Evolutionary conservation across 1,284 basidiomycete genomes (phyloP).

Genomic region (Ceratobasidium sp.): DNA sequence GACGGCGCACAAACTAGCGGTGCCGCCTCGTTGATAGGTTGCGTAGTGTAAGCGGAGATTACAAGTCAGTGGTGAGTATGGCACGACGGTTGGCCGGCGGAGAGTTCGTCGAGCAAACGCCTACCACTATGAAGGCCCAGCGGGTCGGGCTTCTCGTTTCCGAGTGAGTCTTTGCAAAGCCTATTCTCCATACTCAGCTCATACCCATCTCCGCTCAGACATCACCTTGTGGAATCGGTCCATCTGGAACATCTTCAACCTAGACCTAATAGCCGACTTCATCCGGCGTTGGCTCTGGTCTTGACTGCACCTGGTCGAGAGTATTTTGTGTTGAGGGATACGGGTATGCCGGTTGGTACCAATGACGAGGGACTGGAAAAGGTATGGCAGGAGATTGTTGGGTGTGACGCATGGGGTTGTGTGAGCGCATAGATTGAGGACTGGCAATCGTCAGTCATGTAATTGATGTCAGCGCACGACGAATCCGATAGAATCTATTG

Average conservation of each 20-base stretch:
- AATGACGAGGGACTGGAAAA: conserved; percentile 13
- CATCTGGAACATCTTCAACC: background rate
- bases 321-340: conserved; percentile 26
- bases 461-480: background rate
- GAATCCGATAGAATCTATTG: background rate
- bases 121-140: background rate
- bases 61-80: conserved; percentile 7
- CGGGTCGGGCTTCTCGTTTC: conserved; percentile 10
- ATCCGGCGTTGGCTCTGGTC: conserved; percentile 21
- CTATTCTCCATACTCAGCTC: background rate
- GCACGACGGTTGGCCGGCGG: conserved; percentile 4
- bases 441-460: background rate
- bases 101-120: background rate
- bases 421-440: background rate
- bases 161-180: conserved; percentile 2
- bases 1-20: background rate
- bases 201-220: background rate
- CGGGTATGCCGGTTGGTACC: conserved; percentile 8
- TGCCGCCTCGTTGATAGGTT: background rate
- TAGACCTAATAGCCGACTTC: background rate
- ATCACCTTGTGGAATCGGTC: conserved; percentile 22
- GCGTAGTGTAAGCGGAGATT: conserved; percentile 8
- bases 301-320: conserved; percentile 13
- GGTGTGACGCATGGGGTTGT: conserved; percentile 21
- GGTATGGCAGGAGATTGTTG: conserved; percentile 16